Evolutionary conservation across 208 protist genomes (phyloP).

Genomic region (Acanthamoeba lenticulata): DNA sequence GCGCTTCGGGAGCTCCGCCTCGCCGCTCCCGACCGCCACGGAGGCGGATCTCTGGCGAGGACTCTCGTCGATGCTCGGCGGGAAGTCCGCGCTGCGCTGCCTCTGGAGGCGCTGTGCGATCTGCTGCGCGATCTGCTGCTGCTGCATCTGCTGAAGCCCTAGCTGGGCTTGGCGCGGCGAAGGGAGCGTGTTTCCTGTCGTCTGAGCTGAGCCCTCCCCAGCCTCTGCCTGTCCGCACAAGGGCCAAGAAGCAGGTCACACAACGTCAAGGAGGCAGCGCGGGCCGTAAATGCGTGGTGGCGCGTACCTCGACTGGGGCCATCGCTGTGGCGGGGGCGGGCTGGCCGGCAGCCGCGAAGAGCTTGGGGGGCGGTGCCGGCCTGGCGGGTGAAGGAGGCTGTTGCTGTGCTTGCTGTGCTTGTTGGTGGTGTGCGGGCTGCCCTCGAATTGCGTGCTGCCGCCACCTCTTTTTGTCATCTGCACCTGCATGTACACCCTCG

Average conservation of each 20-base stretch:
- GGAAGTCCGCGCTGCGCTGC: neutral
- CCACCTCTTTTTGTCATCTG: neutral
- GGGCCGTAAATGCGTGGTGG: no score
- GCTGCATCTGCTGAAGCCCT: neutral
- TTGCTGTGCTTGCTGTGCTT: neutral
- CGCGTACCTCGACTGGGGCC: neutral
- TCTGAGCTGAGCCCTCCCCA: no score
- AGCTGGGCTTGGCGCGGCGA: neutral
- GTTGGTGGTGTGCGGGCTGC: neutral
- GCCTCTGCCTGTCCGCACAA: no score
- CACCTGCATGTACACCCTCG: neutral
- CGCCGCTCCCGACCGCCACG: neutral
- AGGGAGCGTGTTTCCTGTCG: no score
- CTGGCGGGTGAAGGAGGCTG: neutral
- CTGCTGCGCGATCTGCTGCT: conserved; percentile 9
- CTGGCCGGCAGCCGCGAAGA: neutral
- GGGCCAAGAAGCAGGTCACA: no score
- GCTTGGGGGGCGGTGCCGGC: neutral
- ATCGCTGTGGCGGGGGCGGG: no score
- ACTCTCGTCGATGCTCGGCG: neutral
- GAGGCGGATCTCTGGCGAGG: neutral
- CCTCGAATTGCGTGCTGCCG: conserved; percentile 37
- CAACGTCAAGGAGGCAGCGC: no score
- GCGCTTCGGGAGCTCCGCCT: neutral
- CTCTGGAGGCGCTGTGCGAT: conserved; percentile 3